Percentiles rank a stretch among this genome's conserved stretches.
Evolutionary conservation across 2,329 filamentous ascomycete genomes (phyloP).

Genomic region (Samsoniella hepiali): DNA sequence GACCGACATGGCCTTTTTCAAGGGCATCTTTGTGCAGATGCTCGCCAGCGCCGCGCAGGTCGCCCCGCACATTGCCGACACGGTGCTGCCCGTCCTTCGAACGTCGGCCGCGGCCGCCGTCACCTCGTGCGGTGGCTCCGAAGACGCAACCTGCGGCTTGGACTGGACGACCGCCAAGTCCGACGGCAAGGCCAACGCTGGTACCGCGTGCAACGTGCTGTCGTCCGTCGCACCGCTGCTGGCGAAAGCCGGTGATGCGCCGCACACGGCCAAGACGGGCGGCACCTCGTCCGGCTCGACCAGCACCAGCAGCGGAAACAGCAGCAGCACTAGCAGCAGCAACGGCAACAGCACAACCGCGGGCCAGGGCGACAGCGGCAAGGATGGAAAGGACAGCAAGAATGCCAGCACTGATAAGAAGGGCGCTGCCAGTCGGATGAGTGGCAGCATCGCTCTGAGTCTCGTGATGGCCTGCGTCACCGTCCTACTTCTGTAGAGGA

Average conservation of each 20-base stretch:
- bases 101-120: slow-evolving; percentile 53
- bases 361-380: slow-evolving; percentile 8
- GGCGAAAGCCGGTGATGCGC: slow-evolving; percentile 37
- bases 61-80: slow-evolving; percentile 49
- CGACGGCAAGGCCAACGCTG: slow-evolving; percentile 54
- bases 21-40: slow-evolving; percentile 58
- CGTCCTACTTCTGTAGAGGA: background rate
- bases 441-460: background rate
- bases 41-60: slow-evolving; percentile 51
- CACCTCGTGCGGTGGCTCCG: slow-evolving; percentile 51
- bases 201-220: slow-evolving; percentile 58
- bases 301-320: slow-evolving; percentile 42
- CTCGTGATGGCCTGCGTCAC: slow-evolving; percentile 1
- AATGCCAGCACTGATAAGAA: slow-evolving; percentile 5
- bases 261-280: slow-evolving; percentile 45
- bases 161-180: slow-evolving; percentile 50
- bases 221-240: slow-evolving; percentile 53
- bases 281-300: slow-evolving; percentile 54
- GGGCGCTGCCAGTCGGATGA: background rate
- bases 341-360: slow-evolving; percentile 41
- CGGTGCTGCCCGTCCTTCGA: slow-evolving; percentile 49
- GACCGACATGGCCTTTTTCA: slow-evolving; percentile 61
- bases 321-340: slow-evolving; percentile 49
- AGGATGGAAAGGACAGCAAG: background rate
- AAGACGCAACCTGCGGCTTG: slow-evolving; percentile 47